Evolutionary conservation across 805 yeast species (phyloP).

Genomic region (Candida alai): DNA sequence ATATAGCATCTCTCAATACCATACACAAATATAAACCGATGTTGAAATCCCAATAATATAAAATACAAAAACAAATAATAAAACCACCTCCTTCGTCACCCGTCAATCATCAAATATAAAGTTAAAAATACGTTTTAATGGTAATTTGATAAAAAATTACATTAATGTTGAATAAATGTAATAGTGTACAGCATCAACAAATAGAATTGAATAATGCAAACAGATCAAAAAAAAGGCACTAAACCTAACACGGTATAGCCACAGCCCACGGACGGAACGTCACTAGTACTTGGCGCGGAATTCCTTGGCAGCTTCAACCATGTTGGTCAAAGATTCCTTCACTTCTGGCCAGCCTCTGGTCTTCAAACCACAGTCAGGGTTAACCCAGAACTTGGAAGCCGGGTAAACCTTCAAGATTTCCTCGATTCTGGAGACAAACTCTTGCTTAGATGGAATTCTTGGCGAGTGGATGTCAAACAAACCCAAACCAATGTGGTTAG

Average conservation of each 20-base stretch:
- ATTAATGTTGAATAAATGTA: constrained; percentile 51
- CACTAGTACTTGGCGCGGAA: constrained; percentile 51
- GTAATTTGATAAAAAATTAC: constrained; percentile 27
- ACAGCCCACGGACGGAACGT: background rate
- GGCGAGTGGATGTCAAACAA: constrained; percentile 99
- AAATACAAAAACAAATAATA: constrained; percentile 7
- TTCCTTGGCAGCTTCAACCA: constrained; percentile 98
- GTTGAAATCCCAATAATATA: constrained; percentile 42
- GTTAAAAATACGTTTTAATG: too few relatives aligned
- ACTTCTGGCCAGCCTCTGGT: constrained; percentile 99
- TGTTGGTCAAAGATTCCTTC: constrained; percentile 89
- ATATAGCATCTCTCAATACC: constrained; percentile 3
- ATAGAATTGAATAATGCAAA: constrained; percentile 40
- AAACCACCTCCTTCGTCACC: constrained; percentile 8
- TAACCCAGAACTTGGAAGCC: constrained; percentile 98
- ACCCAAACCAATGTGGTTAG: constrained; percentile 99
- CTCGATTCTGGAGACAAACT: constrained; percentile 88
- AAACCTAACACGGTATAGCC: background rate
- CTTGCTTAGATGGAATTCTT: constrained; percentile 97
- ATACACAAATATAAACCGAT: constrained; percentile 34
- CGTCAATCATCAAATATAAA: constrained; percentile 11
- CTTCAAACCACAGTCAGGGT: constrained; percentile 99
- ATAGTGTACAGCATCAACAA: constrained; percentile 38
- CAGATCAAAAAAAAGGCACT: constrained; percentile 6
- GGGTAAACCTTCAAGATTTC: constrained; percentile 96